phyloP scores from a whole-genome alignment of 228 moss, liverwort and hornwort species.

The Sphagnum magellanicum region DNA sequence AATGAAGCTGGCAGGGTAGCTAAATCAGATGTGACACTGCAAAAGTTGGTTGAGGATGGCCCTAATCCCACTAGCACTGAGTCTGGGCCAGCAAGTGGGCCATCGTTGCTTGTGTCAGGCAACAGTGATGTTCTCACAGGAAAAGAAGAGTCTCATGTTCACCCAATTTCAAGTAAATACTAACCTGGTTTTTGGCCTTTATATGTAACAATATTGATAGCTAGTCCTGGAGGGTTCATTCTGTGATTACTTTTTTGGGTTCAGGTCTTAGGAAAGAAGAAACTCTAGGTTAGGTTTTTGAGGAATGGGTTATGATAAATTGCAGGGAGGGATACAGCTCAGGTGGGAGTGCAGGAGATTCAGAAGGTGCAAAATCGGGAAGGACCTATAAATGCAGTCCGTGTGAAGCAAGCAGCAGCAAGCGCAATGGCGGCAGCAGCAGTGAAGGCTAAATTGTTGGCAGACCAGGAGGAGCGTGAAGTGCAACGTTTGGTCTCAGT shows the following conservation, averaged over 20 bases:
- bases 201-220: too few relatives aligned
- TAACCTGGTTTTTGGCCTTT: too few relatives aligned
- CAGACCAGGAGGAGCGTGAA: conserved; percentile 97
- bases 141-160: too few relatives aligned
- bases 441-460: conserved; percentile 91
- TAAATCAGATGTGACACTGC: conserved; percentile 26
- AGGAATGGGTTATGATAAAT: too few relatives aligned
- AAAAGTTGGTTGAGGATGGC: conserved; percentile 31
- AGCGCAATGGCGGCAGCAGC: conserved; percentile 91
- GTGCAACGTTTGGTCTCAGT: conserved; percentile 74
- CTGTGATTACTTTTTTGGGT: too few relatives aligned
- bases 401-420: conserved; percentile 78
- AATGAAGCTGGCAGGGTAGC: conserved; percentile 38
- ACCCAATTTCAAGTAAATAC: too few relatives aligned
- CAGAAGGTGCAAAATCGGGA: too few relatives aligned
- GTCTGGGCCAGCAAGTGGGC: conserved; percentile 22
- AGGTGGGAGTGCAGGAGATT: too few relatives aligned
- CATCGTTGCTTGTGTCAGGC: conserved; percentile 17
- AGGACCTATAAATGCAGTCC: conserved; percentile 36
- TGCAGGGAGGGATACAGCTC: too few relatives aligned
- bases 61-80: conserved; percentile 18
- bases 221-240: too few relatives aligned
- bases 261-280: too few relatives aligned
- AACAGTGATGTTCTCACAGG: conserved; percentile 2
- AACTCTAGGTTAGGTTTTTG: too few relatives aligned